A percentile compares a stretch with the other conserved stretches of the same genome.
These are phyloP conservation scores for Kodamaea arcana DNA, from an alignment of 1,139 yeast species.

Conservation along the genomic window DNA sequence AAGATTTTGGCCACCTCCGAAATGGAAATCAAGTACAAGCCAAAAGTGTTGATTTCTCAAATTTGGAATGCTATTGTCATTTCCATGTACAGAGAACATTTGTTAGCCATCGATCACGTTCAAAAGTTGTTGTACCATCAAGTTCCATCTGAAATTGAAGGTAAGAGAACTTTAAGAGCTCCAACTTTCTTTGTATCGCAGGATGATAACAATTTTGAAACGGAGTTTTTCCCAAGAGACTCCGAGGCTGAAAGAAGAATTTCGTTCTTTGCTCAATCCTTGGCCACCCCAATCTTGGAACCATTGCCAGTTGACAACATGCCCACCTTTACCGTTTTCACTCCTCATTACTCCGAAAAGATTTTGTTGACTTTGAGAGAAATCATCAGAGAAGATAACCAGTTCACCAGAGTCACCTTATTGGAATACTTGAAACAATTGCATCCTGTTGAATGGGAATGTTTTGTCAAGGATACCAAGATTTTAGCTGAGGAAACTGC, in stretches of 20 bases:
- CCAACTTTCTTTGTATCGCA: slow-evolving; percentile 98
- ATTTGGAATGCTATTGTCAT: slow-evolving; percentile 98
- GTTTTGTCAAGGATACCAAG: slow-evolving; percentile 97
- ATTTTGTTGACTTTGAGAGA: slow-evolving; percentile 90
- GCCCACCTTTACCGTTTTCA: slow-evolving; percentile 97
- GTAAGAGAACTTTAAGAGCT: slow-evolving; percentile 96
- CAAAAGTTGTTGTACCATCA: slow-evolving; percentile 95
- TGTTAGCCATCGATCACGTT: slow-evolving; percentile 95
- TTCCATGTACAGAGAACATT: slow-evolving; percentile 97
- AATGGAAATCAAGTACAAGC: slow-evolving; percentile 98
- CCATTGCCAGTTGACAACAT: slow-evolving; percentile 98
- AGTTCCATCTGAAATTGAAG: slow-evolving; percentile 96
- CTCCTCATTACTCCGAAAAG: slow-evolving; percentile 98
- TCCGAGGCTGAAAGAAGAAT: slow-evolving; percentile 99
- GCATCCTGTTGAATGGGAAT: slow-evolving; percentile 99
- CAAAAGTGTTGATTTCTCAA: slow-evolving; percentile 95
- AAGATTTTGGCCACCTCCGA: slow-evolving; percentile 96
- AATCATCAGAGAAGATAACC: slow-evolving; percentile 98
- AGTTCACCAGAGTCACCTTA: slow-evolving; percentile 92
- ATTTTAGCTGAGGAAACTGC: slow-evolving; percentile 97
- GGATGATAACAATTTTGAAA: slow-evolving; percentile 90
- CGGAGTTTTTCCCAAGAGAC: slow-evolving; percentile 93
- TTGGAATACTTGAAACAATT: slow-evolving; percentile 95
- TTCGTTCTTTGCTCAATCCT: slow-evolving; percentile 96
- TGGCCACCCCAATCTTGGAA: slow-evolving; percentile 97